phyloP scores from a whole-genome alignment of 2,329 filamentous ascomycete species.

The Fusarium hainanense region DNA sequence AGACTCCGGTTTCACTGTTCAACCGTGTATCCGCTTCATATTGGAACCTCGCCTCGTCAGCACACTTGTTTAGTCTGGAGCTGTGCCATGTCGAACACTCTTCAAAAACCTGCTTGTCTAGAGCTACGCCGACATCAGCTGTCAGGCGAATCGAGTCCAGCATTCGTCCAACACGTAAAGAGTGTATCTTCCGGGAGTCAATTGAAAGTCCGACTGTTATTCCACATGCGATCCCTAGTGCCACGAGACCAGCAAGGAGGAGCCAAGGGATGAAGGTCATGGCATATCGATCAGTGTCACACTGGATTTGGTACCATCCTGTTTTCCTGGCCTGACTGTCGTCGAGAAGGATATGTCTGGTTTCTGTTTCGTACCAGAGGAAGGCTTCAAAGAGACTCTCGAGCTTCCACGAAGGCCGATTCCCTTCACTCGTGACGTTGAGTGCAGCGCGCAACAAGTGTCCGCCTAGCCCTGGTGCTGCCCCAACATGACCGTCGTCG shows the following conservation, averaged over 20 bases:
- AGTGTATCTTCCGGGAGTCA: slow-evolving; percentile 24
- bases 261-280: slow-evolving; percentile 38
- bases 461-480: slow-evolving; percentile 16
- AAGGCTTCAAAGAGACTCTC: slow-evolving; percentile 28
- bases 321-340: not conserved
- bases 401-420: not conserved
- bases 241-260: slow-evolving; percentile 18
- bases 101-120: slow-evolving; percentile 24
- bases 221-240: slow-evolving; percentile 21
- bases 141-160: slow-evolving; percentile 26
- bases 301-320: slow-evolving; percentile 5
- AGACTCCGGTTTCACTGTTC: slow-evolving; percentile 1
- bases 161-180: slow-evolving; percentile 20
- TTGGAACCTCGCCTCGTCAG: slow-evolving; percentile 11
- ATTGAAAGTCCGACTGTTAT: slow-evolving; percentile 12
- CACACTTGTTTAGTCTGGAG: slow-evolving; percentile 15
- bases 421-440: not conserved
- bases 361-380: slow-evolving; percentile 26
- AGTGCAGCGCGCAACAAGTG: slow-evolving; percentile 12
- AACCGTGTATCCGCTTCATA: slow-evolving; percentile 8
- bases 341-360: not conserved
- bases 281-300: slow-evolving; percentile 10
- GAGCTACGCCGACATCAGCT: slow-evolving; percentile 27
- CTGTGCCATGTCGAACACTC: slow-evolving; percentile 21
- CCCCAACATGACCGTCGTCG: not conserved